phyloP scores from a whole-genome alignment of 2,329 filamentous ascomycete species.

The Rutstroemia sp. region DNA sequence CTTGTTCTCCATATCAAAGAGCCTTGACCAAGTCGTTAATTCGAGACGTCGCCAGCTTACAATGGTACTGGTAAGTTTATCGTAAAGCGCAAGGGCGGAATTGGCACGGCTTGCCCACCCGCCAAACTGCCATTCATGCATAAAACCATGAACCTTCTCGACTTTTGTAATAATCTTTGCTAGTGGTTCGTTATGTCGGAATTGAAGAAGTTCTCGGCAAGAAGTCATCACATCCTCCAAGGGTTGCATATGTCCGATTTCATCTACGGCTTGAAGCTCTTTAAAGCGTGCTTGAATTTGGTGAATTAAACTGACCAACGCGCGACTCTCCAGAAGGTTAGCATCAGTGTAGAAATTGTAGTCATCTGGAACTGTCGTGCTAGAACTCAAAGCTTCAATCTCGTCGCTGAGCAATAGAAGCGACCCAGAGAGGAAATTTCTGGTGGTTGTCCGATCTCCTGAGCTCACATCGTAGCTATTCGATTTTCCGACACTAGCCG shows the following conservation, averaged over 20 bases:
- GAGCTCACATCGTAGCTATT: constrained; percentile 11
- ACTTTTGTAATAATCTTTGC: constrained; percentile 79
- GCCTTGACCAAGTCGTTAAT: constrained; percentile 80
- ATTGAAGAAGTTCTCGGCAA: constrained; percentile 67
- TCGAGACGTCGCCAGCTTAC: constrained; percentile 88
- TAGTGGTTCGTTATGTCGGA: constrained; percentile 74
- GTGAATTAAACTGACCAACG: constrained; percentile 61
- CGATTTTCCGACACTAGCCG: constrained; percentile 19
- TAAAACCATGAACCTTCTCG: constrained; percentile 76
- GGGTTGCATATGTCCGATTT: constrained; percentile 65
- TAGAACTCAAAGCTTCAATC: constrained; percentile 38
- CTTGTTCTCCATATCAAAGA: constrained; percentile 77
- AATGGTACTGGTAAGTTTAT: constrained; percentile 71
- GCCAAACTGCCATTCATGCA: constrained; percentile 88
- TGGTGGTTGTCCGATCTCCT: constrained; percentile 35
- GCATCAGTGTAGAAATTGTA: constrained; percentile 90
- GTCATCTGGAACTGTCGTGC: constrained; percentile 32
- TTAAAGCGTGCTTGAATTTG: constrained; percentile 66
- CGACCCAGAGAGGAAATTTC: constrained; percentile 56
- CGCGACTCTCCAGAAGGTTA: constrained; percentile 69
- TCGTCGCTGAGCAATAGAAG: constrained; percentile 60
- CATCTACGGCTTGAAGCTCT: constrained; percentile 58
- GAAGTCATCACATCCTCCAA: constrained; percentile 69
- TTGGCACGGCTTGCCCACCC: constrained; percentile 79
- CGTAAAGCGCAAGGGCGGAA: constrained; percentile 62